phyloP scores from a whole-genome alignment of 2,329 filamentous ascomycete species.

The Botrytis fabae region DNA sequence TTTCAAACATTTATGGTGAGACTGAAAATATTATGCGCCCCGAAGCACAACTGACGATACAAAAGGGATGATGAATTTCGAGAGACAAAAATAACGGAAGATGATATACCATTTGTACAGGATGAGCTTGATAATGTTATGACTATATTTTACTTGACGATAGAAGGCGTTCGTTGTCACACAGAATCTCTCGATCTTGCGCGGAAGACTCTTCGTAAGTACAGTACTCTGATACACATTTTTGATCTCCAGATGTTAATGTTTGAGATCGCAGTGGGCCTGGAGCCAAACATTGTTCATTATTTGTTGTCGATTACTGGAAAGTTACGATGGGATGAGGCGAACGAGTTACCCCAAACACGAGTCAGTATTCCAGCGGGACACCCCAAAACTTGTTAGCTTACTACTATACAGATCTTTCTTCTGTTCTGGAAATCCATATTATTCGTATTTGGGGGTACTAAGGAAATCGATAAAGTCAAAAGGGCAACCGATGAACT shows the following conservation, averaged over 20 bases:
- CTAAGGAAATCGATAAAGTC: slow-evolving; percentile 67
- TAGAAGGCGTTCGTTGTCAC: slow-evolving; percentile 58
- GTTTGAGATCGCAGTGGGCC: slow-evolving; percentile 43
- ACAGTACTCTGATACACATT: background rate
- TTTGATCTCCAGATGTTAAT: slow-evolving; percentile 30
- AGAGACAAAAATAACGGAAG: slow-evolving; percentile 37
- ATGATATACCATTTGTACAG: slow-evolving; percentile 45
- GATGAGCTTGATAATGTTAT: slow-evolving; percentile 64
- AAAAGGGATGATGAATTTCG: slow-evolving; percentile 41
- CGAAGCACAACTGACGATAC: slow-evolving; percentile 23
- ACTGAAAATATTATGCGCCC: background rate
- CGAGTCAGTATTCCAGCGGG: slow-evolving; percentile 52
- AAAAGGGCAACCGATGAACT: slow-evolving; percentile 70
- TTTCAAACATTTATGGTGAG: slow-evolving; percentile 41
- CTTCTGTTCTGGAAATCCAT: slow-evolving; percentile 91
- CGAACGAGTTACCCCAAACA: slow-evolving; percentile 60
- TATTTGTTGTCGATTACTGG: slow-evolving; percentile 70
- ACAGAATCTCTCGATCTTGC: slow-evolving; percentile 47
- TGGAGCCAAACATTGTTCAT: slow-evolving; percentile 68
- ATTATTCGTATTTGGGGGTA: slow-evolving; percentile 80
- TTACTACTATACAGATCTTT: slow-evolving; percentile 57
- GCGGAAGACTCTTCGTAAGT: slow-evolving; percentile 51
- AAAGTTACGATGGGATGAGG: slow-evolving; percentile 72
- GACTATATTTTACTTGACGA: slow-evolving; percentile 61
- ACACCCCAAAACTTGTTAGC: background rate